Conservation (phyloP, 176 grass and related monocot species). For the Ensete ventricosum region DNA sequence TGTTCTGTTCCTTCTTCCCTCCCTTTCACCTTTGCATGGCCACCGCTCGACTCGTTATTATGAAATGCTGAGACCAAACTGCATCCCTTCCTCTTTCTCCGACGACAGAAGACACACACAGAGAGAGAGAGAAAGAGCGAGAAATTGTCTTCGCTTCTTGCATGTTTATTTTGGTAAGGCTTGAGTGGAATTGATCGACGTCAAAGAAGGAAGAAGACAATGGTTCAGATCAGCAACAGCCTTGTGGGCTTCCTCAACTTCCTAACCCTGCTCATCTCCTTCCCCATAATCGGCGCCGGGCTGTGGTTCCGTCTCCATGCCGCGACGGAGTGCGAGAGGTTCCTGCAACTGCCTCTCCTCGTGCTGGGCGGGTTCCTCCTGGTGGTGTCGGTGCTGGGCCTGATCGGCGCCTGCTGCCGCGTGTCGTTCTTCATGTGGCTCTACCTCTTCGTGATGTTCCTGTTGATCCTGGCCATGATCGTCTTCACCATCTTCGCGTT, state of each 20-base stretch:
- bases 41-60: too few species aligned
- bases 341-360: conserved; percentile 7
- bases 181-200: neutral
- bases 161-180: too few species aligned
- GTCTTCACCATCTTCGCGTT: neutral
- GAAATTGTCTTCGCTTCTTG: neutral
- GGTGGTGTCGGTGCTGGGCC: conserved; percentile 4
- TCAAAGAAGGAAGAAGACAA: neutral
- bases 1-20: too few species aligned
- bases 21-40: too few species aligned
- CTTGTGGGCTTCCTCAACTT: conserved; percentile 4
- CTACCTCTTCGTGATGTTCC: conserved; percentile 13
- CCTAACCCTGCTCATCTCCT: neutral
- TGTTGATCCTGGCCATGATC: conserved; percentile 1
- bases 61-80: neutral
- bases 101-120: neutral
- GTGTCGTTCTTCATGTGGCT: neutral
- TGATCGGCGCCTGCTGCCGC: conserved; percentile 6
- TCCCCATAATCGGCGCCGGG: neutral
- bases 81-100: neutral
- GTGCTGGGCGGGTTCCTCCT: neutral
- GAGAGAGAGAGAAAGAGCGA: neutral
- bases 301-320: conserved; percentile 8
- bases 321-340: neutral
- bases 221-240: neutral